Evolutionary conservation across 2,329 filamentous ascomycete species (phyloP), one percentile per base, ranked within the genome.

Genomic region (Allantophomopsis lycopodina): DNA sequence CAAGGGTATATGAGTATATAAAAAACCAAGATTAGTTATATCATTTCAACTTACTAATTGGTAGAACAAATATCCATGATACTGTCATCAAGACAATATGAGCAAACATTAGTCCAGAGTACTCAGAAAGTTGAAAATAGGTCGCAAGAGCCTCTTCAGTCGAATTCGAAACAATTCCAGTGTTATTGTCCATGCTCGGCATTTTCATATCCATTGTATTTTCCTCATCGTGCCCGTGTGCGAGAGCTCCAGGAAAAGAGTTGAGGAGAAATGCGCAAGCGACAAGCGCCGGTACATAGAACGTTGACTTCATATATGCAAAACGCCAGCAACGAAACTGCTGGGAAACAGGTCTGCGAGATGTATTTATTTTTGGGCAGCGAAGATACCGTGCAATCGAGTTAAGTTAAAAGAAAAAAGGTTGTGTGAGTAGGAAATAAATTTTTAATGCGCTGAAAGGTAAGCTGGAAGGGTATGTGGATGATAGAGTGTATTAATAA

Each of bases 41-140:
- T 28, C 10, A 7, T 17, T 32, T 14, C 32, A 34, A 58, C 72
- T 59, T 64, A 80, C 82, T 76, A 47, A 80, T 58, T 38, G 83
- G 83, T 42, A 87, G 64, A 41, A 83, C 53, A 31, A 86, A 66
- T 23, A 79, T 64, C 83, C 83, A 88, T 15, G 69, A 72, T 13
- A 81, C 42, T 12, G 76, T 62, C 76, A 85, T 84, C 11, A 84
- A 61, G 3, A 61, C 62, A 44, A 85, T 78, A 54, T 87, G 83
- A 46, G 71, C 71, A 47, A 60, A 50, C 41, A 66, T 58, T 21
- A 59, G 46, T 7, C 47, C 52, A 23, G 55, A 55, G 40, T 62
- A 54, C 38, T 61, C 60, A n/a, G 54, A 41, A 44, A 61, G 54
- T 23, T 55, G 48, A 42, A 62, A 66, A 48, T 66, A 66, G 5